Evolutionary conservation across 306 rosid genomes (phyloP).

Genomic region (Rosa persica): DNA sequence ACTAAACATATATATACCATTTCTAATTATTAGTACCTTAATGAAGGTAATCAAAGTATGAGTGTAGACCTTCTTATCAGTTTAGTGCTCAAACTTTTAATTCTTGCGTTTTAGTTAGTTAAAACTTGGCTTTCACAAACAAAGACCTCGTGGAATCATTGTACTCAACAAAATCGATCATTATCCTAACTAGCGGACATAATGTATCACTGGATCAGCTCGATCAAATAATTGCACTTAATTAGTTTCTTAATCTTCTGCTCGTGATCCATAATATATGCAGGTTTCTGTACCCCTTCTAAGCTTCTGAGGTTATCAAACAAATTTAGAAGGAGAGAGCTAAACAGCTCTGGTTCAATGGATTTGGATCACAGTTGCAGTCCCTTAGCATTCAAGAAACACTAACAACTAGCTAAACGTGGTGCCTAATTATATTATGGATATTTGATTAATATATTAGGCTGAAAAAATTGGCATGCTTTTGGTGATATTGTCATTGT

Average conservation of each 20-base stretch:
- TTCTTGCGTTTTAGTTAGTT: slow-evolving; percentile 22
- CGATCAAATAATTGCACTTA: not conserved
- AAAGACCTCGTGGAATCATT: slow-evolving; percentile 30
- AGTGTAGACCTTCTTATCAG: no score
- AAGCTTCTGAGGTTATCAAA: no score
- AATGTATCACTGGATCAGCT: no score
- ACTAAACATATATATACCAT: no score
- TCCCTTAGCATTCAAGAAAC: not conserved
- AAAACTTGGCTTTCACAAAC: slow-evolving; percentile 29
- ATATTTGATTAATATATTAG: slow-evolving; percentile 7
- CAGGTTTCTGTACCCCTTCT: no score
- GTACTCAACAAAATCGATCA: slow-evolving; percentile 15
- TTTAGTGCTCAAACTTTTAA: no score
- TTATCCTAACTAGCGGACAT: not conserved
- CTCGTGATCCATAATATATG: not conserved
- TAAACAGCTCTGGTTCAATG: not conserved
- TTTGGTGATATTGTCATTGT: slow-evolving; percentile 13
- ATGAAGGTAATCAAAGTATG: no score
- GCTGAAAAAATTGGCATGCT: slow-evolving; percentile 21
- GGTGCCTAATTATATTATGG: not conserved
- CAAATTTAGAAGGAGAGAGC: no score
- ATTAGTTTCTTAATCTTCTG: not conserved
- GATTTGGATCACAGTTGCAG: not conserved
- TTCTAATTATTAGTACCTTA: no score
- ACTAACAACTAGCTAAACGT: not conserved